Base-by-base conservation (phyloP, 768 basidiomycete genomes). In the Leccinum sublutescens region DNA sequence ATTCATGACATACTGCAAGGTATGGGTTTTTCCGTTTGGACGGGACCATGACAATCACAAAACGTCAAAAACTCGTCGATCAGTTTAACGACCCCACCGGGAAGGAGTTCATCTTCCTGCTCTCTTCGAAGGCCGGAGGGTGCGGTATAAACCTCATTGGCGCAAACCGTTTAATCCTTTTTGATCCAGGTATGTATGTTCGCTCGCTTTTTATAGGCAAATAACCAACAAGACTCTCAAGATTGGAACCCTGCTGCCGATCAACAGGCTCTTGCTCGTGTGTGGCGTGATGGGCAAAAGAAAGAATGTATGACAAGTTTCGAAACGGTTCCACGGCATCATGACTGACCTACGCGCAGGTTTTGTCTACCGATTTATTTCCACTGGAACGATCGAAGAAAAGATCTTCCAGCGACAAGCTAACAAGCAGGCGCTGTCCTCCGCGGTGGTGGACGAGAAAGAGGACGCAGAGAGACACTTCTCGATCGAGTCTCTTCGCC, bases 211-310 rank as follows among this genome's bases (percentile, higher is more conserved):
- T 2, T 4, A 5, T n/a, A 19, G 15, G 49, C 38, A 33, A 50
- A 8, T 34, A 21, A 54, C 19, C 7, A 49, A 55, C 21, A 29
- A 47, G 21, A 4, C 25, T 49, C 45, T 47, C n/a, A 59, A 95
- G 95, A 98, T 69, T 98, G 95, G 95, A 98, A 98, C 67, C 95
- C 95, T 25, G 96, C 96, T 10, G 93, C 95, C 27, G 96, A 99
- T 74, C 97, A 98, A 71, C 96, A 99, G 72, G 96, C 96, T 8
- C 81, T 99, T 5, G 96, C 96, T 48, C 93, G 96, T 71, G 96
- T 99, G 9, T 99, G 96, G 96, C 91, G 96, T 77, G 96, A 99
- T 69, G 96, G 96, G 0, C 96, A 98, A 74, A 99, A 97, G 85
- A 98, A 98, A 84, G 95, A 97, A 76, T 99, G 96, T 95, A 68